Base-by-base conservation (phyloP, 2,329 filamentous ascomycete species). In the Aureobasidium namibiae region DNA sequence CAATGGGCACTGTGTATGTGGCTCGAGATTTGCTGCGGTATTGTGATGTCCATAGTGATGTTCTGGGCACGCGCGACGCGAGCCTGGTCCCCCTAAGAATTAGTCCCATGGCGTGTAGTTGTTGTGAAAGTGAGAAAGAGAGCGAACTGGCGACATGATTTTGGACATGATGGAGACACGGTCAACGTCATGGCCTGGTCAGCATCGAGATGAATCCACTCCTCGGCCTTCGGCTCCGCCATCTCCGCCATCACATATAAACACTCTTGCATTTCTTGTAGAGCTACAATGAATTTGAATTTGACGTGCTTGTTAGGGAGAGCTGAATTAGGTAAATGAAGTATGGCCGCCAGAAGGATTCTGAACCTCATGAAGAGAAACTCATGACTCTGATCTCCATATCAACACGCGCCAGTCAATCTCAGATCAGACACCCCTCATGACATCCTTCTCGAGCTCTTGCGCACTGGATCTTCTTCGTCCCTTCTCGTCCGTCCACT, bases 1-100 rank as follows among this genome's bases (percentile, higher is more conserved):
- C 61, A 24, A 68, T 67, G 14, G 70, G 68, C n/a, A 71, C 66
- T 21, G 64, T 54, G 48, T 38, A 50, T 18, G 45, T 36, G 9
- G 46, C 57, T 38, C 57, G 36, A 26, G 57, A 52, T 14, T 46
- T 38, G 33, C 39, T 52, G 31, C 57, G 57, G 21, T 23, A 36
- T 31, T 59, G 57, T 26, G 31, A 11, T 10, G 36, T n/a, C 41
- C 41, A 57, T 59, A 50, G 11, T 13, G 36, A 8, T 13, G 34
- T 36, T 33, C 24, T 42, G 18, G 54, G 23, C 13, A 29, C 26
- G 36, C 45, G 34, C 9, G 46, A 33, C 3, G 36, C 56, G 18
- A 50, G 24, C 9, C 26, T 50, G 34, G 33, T n/a, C 26, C 56
- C 56, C 44, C 44, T 42, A n/a, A 59, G 11, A 13, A 36, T 50